Base-by-base conservation (phyloP, 2,329 filamentous ascomycete genomes). In the Mollisia scopiformis region DNA sequence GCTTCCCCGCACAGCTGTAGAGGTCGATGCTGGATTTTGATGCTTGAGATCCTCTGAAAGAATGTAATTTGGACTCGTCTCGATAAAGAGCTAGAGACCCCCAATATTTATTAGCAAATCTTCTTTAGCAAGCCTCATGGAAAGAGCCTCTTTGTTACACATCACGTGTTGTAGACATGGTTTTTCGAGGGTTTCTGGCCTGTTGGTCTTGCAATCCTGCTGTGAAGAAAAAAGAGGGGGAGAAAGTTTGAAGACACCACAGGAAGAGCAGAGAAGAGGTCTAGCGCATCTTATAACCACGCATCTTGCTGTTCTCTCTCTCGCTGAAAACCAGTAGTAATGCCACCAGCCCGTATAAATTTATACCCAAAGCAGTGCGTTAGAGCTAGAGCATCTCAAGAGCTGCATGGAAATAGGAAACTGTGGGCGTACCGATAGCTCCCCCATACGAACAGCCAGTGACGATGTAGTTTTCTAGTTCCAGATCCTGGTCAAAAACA, bases 401-500 rank as follows among this genome's bases (percentile, higher is more conserved):
- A 16, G 68, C 13, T 21, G 31, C 2, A 16, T 33, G 6, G 78
- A 51, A 50, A 52, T 41, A 43, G 59, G 39, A 66, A 31, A 47
- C 41, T 19, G 43, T 25, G 16, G 58, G 70, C 82, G 76, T 87
- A 97, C 93, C 93, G 80, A 98, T 83, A 74, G 95, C 93, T 72
- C 95, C 95, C 71, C 91, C 93, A 76, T 95, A 97, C 25, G 93
- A 93, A 75, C 95, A 96, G 73, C 93, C 95, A 60, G 89, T 88
- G 72, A 97, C 88, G 71, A 94, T 84, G 79, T 96, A 96, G 80
- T 95, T 96, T 80, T 97, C 93, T 68, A 99, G 85, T 79, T 99
- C 93, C 64, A 97, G 82, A 74, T 97, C 93, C 73, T 91, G 86
- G 77, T 97, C 93, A 76, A 98, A 99, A 66, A 98, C 86, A 67